Conservation (phyloP, 495 filamentous ascomycete species). For the Eremomyces bilateralis region DNA sequence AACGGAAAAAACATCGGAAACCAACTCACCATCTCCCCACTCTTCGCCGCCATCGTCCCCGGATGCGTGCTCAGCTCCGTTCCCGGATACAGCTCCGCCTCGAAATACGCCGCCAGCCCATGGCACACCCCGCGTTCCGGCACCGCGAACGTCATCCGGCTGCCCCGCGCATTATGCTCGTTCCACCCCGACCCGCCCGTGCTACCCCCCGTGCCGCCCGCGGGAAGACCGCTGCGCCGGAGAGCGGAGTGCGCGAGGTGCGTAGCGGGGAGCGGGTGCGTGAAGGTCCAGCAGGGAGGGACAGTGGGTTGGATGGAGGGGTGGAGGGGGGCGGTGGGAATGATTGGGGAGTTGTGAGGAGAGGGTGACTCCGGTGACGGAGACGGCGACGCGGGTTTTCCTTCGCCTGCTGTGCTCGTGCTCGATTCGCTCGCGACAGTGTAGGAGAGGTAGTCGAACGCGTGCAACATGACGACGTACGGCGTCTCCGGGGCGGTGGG, state of each 20-base stretch:
- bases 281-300: slow-evolving; percentile 49
- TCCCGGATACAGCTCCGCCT: slow-evolving; percentile 61
- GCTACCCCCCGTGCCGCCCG: slow-evolving; percentile 22
- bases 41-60: slow-evolving; percentile 78
- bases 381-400: not conserved
- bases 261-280: slow-evolving; percentile 28
- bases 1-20: slow-evolving; percentile 97
- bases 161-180: slow-evolving; percentile 67
- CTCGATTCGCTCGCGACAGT: slow-evolving; percentile 3
- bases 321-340: too few species aligned
- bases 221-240: slow-evolving; percentile 33
- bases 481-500: slow-evolving; percentile 55
- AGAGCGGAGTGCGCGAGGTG: slow-evolving; percentile 30
- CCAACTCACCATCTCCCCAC: slow-evolving; percentile 93
- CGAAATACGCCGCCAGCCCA: slow-evolving; percentile 87
- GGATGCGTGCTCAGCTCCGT: slow-evolving; percentile 76
- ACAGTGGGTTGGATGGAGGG: too few species aligned
- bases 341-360: slow-evolving; percentile 3
- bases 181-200: slow-evolving; percentile 37
- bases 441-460: slow-evolving; percentile 58
- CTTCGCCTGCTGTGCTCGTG: slow-evolving; percentile 1
- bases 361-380: slow-evolving; percentile 11
- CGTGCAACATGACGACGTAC: slow-evolving; percentile 84
- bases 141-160: slow-evolving; percentile 49
- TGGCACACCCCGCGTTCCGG: slow-evolving; percentile 64